Conservation (phyloP, 495 filamentous ascomycete genomes). For the Penicillium robsamsonii region DNA sequence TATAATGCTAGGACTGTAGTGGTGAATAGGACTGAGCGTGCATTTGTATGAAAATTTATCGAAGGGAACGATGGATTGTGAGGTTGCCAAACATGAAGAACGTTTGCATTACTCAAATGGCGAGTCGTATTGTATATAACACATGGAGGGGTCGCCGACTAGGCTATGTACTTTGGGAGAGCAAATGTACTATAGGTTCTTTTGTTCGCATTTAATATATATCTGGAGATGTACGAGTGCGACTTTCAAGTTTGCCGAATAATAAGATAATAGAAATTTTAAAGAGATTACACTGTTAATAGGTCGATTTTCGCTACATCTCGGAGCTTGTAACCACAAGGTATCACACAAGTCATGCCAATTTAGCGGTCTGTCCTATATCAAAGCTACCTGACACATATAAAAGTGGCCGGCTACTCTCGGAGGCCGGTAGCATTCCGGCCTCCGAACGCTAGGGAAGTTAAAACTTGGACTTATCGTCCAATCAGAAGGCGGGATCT, state of each 20-base stretch:
- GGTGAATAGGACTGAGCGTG: background rate
- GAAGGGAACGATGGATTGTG: background rate
- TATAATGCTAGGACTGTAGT: background rate
- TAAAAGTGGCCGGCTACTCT: conserved; percentile 34
- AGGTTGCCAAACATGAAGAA: background rate
- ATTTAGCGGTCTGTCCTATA: background rate
- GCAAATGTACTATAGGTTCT: background rate
- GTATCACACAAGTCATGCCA: background rate
- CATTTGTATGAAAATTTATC: background rate
- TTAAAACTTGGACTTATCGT: conserved; percentile 24
- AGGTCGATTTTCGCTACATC: background rate
- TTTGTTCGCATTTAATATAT: background rate
- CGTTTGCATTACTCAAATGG: background rate
- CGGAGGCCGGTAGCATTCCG: conserved; percentile 50
- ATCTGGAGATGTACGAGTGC: background rate
- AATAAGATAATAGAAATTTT: background rate
- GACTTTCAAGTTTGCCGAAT: background rate
- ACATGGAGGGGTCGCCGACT: background rate
- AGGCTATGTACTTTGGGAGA: background rate
- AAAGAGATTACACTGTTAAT: background rate
- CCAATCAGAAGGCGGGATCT: conserved; percentile 23
- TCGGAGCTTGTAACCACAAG: background rate
- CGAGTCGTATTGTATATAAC: background rate
- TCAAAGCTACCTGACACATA: background rate
- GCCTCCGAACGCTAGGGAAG: conserved; percentile 40